A percentile compares a stretch with the other conserved stretches of the same genome.
phyloP scores from a whole-genome alignment of 2,329 filamentous ascomycete genomes.

The Cladosporium velox region DNA sequence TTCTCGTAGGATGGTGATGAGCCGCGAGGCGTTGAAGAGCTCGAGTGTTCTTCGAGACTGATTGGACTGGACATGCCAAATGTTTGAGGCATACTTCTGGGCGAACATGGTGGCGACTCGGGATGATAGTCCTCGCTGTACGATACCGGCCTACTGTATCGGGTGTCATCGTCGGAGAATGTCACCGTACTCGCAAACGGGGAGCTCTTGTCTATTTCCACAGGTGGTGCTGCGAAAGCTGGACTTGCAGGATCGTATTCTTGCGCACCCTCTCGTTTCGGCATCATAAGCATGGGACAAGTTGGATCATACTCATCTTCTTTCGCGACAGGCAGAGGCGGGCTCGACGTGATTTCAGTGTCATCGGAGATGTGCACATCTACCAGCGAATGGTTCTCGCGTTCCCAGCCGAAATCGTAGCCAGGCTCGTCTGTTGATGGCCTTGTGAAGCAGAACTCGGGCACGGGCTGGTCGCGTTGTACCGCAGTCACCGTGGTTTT shows the following conservation, averaged over 20 bases:
- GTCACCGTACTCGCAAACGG: conserved; percentile 15
- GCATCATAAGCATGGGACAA: conserved; percentile 29
- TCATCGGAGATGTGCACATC: neutral
- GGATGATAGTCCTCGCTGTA: conserved; percentile 24
- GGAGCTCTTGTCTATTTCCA: conserved; percentile 25
- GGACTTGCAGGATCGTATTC: conserved; percentile 38
- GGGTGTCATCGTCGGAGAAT: conserved; percentile 13
- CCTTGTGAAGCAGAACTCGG: conserved; percentile 31
- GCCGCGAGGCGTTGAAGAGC: neutral
- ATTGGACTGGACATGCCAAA: conserved; percentile 22
- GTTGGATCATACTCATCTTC: conserved; percentile 33
- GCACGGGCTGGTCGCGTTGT: conserved; percentile 26
- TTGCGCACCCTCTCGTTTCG: conserved; percentile 21
- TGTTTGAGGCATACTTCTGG: conserved; percentile 37
- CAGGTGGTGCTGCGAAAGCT: conserved; percentile 12
- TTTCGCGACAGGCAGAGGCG: conserved; percentile 28
- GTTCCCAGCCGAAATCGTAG: conserved; percentile 12
- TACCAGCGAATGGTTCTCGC: neutral
- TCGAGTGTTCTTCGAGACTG: conserved; percentile 13
- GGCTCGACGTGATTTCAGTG: conserved; percentile 31
- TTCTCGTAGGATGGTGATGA: conserved; percentile 22
- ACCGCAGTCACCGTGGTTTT: conserved; percentile 24
- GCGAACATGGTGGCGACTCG: conserved; percentile 43
- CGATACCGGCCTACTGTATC: conserved; percentile 23
- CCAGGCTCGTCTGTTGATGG: conserved; percentile 22